Conservation (phyloP, 1,284 basidiomycete species). For the Anthracocystis setariae region DNA sequence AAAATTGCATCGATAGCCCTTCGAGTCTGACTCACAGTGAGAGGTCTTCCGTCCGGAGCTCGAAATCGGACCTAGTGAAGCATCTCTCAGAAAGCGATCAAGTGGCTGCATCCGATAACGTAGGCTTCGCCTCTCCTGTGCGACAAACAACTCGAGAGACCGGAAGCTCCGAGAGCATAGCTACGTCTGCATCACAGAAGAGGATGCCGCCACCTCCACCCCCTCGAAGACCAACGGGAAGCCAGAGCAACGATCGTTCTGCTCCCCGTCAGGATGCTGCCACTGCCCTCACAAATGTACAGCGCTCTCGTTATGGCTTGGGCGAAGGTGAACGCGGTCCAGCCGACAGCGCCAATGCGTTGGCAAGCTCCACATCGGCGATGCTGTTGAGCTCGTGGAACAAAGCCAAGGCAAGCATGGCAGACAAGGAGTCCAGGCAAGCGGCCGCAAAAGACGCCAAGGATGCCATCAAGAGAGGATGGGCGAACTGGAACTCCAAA, state of each 20-base stretch:
- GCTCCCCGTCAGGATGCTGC: constrained; percentile 30
- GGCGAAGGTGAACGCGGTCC: constrained; percentile 15
- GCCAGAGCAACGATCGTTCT: constrained; percentile 6
- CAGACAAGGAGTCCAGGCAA: constrained; percentile 62
- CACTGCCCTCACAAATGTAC: constrained; percentile 32
- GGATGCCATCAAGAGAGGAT: constrained; percentile 62
- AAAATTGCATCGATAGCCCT: constrained; percentile 33
- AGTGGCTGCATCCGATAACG: neutral
- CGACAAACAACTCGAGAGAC: constrained; percentile 5
- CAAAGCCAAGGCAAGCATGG: constrained; percentile 63
- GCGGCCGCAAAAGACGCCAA: constrained; percentile 62
- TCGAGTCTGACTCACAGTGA: constrained; percentile 30
- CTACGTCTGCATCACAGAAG: constrained; percentile 5
- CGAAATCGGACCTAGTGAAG: constrained; percentile 15
- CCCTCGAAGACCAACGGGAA: constrained; percentile 17
- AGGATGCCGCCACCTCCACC: constrained; percentile 28
- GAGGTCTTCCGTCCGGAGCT: constrained; percentile 28
- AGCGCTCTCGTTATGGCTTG: constrained; percentile 39
- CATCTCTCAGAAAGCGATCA: neutral
- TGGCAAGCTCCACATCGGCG: constrained; percentile 20
- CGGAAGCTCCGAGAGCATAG: neutral
- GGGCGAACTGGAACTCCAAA: constrained; percentile 62
- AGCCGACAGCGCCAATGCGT: constrained; percentile 10
- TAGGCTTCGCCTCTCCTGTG: constrained; percentile 2
- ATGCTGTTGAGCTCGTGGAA: constrained; percentile 55